Percentiles rank a stretch among this genome's conserved stretches.
Conservation (phyloP, 345 rosid genomes). For the Cardamine occulta region DNA sequence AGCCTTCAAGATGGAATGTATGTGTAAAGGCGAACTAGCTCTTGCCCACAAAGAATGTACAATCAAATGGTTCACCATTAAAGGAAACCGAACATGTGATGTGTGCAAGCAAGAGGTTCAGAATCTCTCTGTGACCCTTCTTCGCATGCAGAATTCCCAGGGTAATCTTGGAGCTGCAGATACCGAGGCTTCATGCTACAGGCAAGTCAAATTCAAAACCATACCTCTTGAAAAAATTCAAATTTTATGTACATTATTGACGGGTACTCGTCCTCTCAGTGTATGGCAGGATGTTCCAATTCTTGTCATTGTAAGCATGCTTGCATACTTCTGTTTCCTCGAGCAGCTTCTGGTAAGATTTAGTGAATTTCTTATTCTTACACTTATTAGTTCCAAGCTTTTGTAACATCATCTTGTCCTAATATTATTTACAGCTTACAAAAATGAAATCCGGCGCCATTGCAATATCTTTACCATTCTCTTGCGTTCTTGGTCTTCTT, state of each 20-base stretch:
- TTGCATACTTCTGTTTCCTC: slow-evolving; percentile 93
- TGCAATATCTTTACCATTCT: slow-evolving; percentile 92
- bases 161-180: slow-evolving; percentile 48
- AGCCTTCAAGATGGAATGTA: slow-evolving; percentile 94
- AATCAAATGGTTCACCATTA: slow-evolving; percentile 95
- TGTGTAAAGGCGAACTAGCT: slow-evolving; percentile 94
- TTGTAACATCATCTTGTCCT: slow-evolving; percentile 21
- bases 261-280: slow-evolving; percentile 49
- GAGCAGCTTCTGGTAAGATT: slow-evolving; percentile 91
- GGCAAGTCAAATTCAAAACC: slow-evolving; percentile 53
- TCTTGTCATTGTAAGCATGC: slow-evolving; percentile 95
- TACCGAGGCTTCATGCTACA: slow-evolving; percentile 48
- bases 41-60: slow-evolving; percentile 92
- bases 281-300: slow-evolving; percentile 96
- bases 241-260: not conserved
- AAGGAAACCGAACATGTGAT: slow-evolving; percentile 95
- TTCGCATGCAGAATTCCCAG: slow-evolving; percentile 67
- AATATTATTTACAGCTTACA: slow-evolving; percentile 51
- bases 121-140: slow-evolving; percentile 93
- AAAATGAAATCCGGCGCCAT: slow-evolving; percentile 87
- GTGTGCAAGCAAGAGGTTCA: slow-evolving; percentile 94
- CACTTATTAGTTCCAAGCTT: slow-evolving; percentile 18
- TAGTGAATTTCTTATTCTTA: slow-evolving; percentile 9
- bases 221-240: not conserved
- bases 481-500: slow-evolving; percentile 85